These are phyloP conservation scores for Hevea brasiliensis DNA, from an alignment of 345 rosid species.

Conservation along the genomic window DNA sequence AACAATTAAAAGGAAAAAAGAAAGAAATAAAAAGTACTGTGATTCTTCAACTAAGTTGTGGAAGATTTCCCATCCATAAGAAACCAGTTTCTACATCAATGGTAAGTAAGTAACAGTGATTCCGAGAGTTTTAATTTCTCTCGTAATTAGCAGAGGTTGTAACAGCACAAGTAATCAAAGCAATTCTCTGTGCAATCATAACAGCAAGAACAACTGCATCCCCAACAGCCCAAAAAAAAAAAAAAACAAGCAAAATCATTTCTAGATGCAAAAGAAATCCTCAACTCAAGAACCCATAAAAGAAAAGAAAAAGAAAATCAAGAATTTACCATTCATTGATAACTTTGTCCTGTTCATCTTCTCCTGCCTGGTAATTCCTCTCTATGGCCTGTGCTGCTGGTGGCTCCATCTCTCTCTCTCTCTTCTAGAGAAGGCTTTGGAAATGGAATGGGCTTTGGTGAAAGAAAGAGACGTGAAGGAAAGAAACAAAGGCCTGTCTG, in stretches of 20 bases:
- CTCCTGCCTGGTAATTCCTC: slow-evolving; percentile 30
- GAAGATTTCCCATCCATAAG: no score
- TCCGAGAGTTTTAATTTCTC: not conserved
- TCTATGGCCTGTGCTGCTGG: slow-evolving; percentile 38
- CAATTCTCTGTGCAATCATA: slow-evolving; percentile 44
- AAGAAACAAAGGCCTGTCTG: not conserved
- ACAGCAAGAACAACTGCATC: slow-evolving; percentile 54
- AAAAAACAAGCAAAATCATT: not conserved
- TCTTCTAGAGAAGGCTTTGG: not conserved
- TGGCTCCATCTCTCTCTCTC: slow-evolving; percentile 38
- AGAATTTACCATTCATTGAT: slow-evolving; percentile 37
- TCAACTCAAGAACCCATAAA: not conserved
- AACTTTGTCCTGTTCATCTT: slow-evolving; percentile 38
- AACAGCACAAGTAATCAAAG: slow-evolving; percentile 45
- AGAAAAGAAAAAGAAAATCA: not conserved
- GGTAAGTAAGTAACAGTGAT: not conserved
- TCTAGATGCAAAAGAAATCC: not conserved
- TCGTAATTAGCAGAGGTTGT: slow-evolving; percentile 17
- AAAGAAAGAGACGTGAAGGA: no score
- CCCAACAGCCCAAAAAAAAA: not conserved
- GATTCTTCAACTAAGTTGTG: not conserved
- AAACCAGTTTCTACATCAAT: not conserved
- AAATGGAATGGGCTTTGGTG: not conserved
- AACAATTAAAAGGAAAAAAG: no score
- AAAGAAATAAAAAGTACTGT: no score